A percentile compares a stretch with the other conserved stretches of the same genome.
Conservation (phyloP, 306 rosid genomes). For the Ormosia semicastrata region DNA sequence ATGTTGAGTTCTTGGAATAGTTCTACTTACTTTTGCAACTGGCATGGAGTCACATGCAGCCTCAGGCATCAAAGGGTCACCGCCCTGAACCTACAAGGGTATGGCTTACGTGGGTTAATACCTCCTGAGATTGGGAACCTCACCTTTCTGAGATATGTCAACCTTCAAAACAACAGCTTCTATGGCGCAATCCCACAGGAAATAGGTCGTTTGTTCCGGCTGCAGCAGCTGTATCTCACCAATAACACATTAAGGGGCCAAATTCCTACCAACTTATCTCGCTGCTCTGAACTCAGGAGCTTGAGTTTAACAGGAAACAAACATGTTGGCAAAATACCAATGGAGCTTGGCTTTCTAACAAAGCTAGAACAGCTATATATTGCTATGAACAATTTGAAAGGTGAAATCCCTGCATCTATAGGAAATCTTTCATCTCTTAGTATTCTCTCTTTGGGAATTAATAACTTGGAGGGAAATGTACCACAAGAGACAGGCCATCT, state of each 20-base stretch:
- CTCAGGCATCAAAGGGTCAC: slow-evolving; percentile 38
- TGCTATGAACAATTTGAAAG: slow-evolving; percentile 24
- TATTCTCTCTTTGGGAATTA: background rate
- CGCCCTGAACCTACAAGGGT: slow-evolving; percentile 24
- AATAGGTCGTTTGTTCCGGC: slow-evolving; percentile 32
- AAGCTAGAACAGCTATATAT: slow-evolving; percentile 12
- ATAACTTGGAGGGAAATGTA: slow-evolving; percentile 29
- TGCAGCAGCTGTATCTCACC: slow-evolving; percentile 20
- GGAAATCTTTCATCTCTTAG: slow-evolving; percentile 40
- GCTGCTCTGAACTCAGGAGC: slow-evolving; percentile 19
- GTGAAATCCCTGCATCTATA: slow-evolving; percentile 40
- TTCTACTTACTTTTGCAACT: slow-evolving; percentile 46
- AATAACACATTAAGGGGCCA: slow-evolving; percentile 36
- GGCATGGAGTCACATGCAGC: slow-evolving; percentile 49
- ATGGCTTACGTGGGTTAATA: slow-evolving; percentile 32
- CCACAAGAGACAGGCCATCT: slow-evolving; percentile 34
- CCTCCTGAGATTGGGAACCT: slow-evolving; percentile 50
- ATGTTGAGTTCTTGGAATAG: slow-evolving; percentile 37
- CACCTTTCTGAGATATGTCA: slow-evolving; percentile 33
- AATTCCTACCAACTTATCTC: slow-evolving; percentile 42
- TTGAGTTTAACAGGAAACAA: slow-evolving; percentile 22
- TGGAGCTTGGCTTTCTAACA: slow-evolving; percentile 27
- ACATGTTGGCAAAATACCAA: slow-evolving; percentile 29
- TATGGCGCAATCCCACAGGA: slow-evolving; percentile 35
- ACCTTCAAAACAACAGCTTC: slow-evolving; percentile 40